Percentiles rank a stretch among this genome's conserved stretches.
Conservation (phyloP, 2,329 filamentous ascomycete species). For the Arthrobotrys musiformis region DNA sequence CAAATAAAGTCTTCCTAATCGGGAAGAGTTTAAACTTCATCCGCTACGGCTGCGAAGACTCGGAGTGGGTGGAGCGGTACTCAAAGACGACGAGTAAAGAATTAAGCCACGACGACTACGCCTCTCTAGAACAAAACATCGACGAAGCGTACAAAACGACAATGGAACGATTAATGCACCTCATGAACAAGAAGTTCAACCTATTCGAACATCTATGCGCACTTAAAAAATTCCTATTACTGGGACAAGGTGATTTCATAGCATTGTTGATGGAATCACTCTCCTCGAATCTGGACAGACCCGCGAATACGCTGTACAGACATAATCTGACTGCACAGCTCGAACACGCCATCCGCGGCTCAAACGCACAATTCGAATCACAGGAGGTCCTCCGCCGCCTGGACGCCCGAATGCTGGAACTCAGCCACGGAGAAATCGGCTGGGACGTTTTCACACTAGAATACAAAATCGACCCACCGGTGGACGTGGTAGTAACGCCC, state of each 20-base stretch:
- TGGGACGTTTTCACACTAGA: conserved; percentile 99
- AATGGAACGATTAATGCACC: conserved; percentile 90
- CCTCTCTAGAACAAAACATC: conserved; percentile 89
- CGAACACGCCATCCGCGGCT: conserved; percentile 95
- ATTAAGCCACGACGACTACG: conserved; percentile 90
- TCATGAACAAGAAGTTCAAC: conserved; percentile 96
- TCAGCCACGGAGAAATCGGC: conserved; percentile 95
- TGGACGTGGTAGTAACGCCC: conserved; percentile 95
- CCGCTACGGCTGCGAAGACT: conserved; percentile 91
- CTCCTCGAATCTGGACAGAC: conserved; percentile 88
- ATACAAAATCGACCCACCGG: conserved; percentile 96
- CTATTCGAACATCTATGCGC: conserved; percentile 91
- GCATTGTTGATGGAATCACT: conserved; percentile 96
- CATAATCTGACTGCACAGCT: conserved; percentile 97
- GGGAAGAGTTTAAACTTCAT: conserved; percentile 99
- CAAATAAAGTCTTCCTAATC: conserved; percentile 95
- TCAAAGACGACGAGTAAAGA: conserved; percentile 93
- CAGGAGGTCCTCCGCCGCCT: conserved; percentile 89
- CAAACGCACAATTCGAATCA: conserved; percentile 94
- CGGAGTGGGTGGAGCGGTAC: conserved; percentile 94
- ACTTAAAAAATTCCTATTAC: conserved; percentile 90
- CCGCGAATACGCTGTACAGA: conserved; percentile 95
- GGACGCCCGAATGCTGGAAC: conserved; percentile 97
- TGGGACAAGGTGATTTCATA: conserved; percentile 97
- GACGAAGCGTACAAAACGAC: conserved; percentile 98